Evolutionary conservation across 495 filamentous ascomycete species (phyloP).

Genomic region (Trichoderma orchidacearum): DNA sequence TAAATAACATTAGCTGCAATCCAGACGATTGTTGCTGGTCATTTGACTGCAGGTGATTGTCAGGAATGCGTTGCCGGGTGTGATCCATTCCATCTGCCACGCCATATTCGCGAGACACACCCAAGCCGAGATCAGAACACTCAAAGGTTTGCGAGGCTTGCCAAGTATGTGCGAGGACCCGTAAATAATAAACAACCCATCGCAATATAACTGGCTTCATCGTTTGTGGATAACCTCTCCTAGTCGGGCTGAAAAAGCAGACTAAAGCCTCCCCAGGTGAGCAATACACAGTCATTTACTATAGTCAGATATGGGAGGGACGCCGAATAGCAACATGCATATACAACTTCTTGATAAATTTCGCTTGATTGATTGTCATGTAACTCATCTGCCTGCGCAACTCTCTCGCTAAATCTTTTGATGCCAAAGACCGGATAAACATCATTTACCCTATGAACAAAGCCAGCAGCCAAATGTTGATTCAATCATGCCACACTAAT

Average conservation of each 20-base stretch:
- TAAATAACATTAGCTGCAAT: not conserved
- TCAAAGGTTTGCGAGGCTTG: no score
- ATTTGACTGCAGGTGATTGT: not conserved
- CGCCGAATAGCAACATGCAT: no score
- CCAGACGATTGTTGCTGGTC: not conserved
- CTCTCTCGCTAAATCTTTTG: not conserved
- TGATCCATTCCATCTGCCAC: not conserved
- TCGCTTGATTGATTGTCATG: not conserved
- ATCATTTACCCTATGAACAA: slow-evolving; percentile 1
- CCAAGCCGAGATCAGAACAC: not conserved
- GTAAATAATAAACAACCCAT: no score
- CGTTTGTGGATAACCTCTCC: no score
- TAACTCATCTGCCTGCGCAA: not conserved
- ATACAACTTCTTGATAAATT: no score
- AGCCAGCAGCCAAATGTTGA: slow-evolving; percentile 1
- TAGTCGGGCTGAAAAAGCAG: no score
- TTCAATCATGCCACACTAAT: not conserved
- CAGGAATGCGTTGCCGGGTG: slow-evolving; percentile 1
- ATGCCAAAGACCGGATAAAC: not conserved
- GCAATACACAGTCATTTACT: no score
- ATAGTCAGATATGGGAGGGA: no score
- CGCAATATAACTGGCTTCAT: no score
- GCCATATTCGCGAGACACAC: not conserved
- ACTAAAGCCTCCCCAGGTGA: no score
- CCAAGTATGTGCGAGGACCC: not conserved